Conservation (phyloP, 2,329 filamentous ascomycete species). For the Cercospora sp. region DNA sequence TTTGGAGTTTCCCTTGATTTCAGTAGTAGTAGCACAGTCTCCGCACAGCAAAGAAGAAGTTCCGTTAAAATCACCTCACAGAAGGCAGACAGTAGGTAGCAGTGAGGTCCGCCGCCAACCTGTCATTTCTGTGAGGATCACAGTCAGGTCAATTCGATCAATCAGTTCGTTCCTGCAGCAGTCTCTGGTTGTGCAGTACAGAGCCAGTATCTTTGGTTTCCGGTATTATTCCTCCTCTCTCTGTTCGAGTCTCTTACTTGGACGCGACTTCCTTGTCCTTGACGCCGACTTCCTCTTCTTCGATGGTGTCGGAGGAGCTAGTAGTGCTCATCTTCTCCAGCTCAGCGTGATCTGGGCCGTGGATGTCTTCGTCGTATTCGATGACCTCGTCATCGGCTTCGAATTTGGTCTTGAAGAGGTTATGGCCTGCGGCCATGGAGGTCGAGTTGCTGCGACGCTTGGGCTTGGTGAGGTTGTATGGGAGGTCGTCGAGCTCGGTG, state of each 20-base stretch:
- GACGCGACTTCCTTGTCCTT: slow-evolving; percentile 26
- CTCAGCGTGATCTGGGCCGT: slow-evolving; percentile 61
- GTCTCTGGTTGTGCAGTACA: slow-evolving; percentile 23
- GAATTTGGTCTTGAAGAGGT: slow-evolving; percentile 94
- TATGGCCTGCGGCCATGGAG: slow-evolving; percentile 66
- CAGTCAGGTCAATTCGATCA: slow-evolving; percentile 2
- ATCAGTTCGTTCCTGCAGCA: neutral
- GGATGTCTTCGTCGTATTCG: slow-evolving; percentile 69
- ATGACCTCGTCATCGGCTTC: slow-evolving; percentile 88
- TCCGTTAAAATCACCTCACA: slow-evolving; percentile 7
- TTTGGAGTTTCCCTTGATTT: neutral
- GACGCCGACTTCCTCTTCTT: slow-evolving; percentile 58
- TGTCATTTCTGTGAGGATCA: neutral
- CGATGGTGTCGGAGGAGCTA: slow-evolving; percentile 54
- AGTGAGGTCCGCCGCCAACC: neutral
- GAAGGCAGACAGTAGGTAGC: neutral
- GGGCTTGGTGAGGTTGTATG: slow-evolving; percentile 79
- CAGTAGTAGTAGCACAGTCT: slow-evolving; percentile 10
- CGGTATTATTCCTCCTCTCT: neutral
- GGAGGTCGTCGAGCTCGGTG: slow-evolving; percentile 74
- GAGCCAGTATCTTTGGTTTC: slow-evolving; percentile 13
- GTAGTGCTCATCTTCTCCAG: slow-evolving; percentile 53
- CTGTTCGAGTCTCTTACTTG: slow-evolving; percentile 7
- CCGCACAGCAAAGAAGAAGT: slow-evolving; percentile 3
- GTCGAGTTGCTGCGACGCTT: slow-evolving; percentile 93